These are phyloP conservation scores for Lentithecium fluviatile DNA, from an alignment of 495 filamentous ascomycete species.

Conservation along the genomic window DNA sequence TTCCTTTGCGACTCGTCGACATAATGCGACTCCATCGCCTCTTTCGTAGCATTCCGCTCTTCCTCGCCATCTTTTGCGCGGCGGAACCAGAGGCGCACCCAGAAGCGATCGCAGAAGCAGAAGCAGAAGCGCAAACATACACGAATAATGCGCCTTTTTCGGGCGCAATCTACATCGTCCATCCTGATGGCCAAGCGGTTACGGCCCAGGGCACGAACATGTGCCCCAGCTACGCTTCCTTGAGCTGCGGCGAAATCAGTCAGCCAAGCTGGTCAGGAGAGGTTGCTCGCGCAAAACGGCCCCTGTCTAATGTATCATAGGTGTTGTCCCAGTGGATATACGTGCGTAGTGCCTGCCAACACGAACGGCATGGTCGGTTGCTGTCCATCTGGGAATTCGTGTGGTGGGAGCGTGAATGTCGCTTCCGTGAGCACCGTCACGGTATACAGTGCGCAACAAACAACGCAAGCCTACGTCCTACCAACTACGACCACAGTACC, in stretches of 20 bases:
- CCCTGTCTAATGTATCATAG: conserved; percentile 21
- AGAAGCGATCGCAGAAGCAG: conserved; percentile 3
- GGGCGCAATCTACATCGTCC: conserved; percentile 38
- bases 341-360: conserved; percentile 33
- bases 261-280: conserved; percentile 38
- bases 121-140: conserved; percentile 24
- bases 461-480: too few relatives aligned
- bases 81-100: not conserved
- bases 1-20: not conserved
- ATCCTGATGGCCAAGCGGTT: conserved; percentile 28
- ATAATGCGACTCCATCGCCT: not conserved
- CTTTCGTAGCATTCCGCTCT: not conserved
- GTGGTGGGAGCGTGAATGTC: conserved; percentile 35
- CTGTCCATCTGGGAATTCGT: conserved; percentile 40
- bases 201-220: conserved; percentile 30
- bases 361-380: conserved; percentile 38
- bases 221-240: conserved; percentile 40
- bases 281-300: not conserved
- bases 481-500: too few relatives aligned
- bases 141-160: conserved; percentile 35
- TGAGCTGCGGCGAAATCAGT: conserved; percentile 37
- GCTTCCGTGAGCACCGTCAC: conserved; percentile 31
- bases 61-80: conserved; percentile 1
- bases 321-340: conserved; percentile 42
- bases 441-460: not conserved